Evolutionary conservation across 1,284 basidiomycete species (phyloP).

Genomic region (Marasmius fiardii): DNA sequence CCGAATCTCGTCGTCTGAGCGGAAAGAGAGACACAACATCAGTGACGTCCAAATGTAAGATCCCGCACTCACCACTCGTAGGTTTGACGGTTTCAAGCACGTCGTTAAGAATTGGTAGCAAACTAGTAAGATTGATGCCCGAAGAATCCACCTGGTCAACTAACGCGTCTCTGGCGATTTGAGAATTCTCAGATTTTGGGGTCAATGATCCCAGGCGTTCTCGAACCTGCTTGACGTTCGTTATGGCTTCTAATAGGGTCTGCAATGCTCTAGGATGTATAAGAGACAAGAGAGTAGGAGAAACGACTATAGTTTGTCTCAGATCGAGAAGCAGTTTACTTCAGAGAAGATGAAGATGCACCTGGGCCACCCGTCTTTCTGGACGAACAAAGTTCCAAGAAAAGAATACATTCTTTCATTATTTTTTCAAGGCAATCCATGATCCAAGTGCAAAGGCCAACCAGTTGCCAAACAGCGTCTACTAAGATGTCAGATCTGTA

Average conservation of each 20-base stretch:
- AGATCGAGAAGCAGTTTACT: conserved; percentile 15
- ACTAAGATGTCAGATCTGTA: conserved; percentile 9
- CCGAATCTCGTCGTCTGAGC: conserved; percentile 45
- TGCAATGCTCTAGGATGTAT: conserved; percentile 56
- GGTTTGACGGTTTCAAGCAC: conserved; percentile 28
- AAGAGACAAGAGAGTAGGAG: conserved; percentile 52
- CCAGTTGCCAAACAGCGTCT: conserved; percentile 72
- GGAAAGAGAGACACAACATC: conserved; percentile 5
- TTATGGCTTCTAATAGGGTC: conserved; percentile 44
- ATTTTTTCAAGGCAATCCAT: conserved; percentile 59
- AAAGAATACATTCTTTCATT: conserved; percentile 59
- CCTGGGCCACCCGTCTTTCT: conserved; percentile 5
- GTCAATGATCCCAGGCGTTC: conserved; percentile 46
- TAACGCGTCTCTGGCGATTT: conserved; percentile 59
- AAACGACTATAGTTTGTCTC: not conserved
- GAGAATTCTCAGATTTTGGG: conserved; percentile 54
- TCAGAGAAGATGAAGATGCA: not conserved
- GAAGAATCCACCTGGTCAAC: conserved; percentile 60
- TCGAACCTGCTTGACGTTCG: conserved; percentile 57
- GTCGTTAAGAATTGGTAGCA: conserved; percentile 44
- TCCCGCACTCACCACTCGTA: conserved; percentile 27
- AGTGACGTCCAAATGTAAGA: not conserved
- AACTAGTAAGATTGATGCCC: conserved; percentile 52
- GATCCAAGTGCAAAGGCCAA: conserved; percentile 56
- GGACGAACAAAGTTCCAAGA: conserved; percentile 24